phyloP scores from a whole-genome alignment of 2,329 filamentous ascomycete genomes.

The Colletotrichum sublineola region DNA sequence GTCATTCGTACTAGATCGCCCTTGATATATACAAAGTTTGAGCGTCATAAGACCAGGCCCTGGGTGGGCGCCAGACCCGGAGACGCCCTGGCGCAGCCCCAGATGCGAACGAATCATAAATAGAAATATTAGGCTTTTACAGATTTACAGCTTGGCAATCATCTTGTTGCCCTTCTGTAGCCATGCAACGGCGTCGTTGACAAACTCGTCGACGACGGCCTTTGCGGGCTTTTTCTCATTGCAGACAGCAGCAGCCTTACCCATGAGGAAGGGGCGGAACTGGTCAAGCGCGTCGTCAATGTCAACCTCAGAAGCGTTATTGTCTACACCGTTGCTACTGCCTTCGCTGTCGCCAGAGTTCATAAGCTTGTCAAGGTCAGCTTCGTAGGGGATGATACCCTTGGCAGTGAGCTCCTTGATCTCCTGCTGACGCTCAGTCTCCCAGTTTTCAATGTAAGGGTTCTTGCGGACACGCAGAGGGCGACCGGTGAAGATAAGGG shows the following conservation, averaged over 20 bases:
- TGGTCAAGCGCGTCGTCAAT: constrained; percentile 93
- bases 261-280: constrained; percentile 93
- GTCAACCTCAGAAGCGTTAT: constrained; percentile 75
- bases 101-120: constrained; percentile 33
- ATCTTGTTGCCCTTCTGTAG: constrained; percentile 77
- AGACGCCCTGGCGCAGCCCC: constrained; percentile 8
- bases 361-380: constrained; percentile 88
- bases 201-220: constrained; percentile 94
- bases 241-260: constrained; percentile 93
- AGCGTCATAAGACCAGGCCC: constrained; percentile 38
- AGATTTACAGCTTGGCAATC: constrained; percentile 76
- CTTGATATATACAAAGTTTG: constrained; percentile 33
- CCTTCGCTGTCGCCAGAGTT: constrained; percentile 68
- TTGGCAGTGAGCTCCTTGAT: constrained; percentile 92
- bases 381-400: constrained; percentile 93
- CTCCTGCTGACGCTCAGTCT: constrained; percentile 88
- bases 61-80: not conserved
- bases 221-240: constrained; percentile 94
- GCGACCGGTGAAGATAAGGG: constrained; percentile 98
- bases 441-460: constrained; percentile 95
- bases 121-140: constrained; percentile 34
- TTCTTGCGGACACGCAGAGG: constrained; percentile 95
- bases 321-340: constrained; percentile 73
- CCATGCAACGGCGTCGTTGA: constrained; percentile 81
- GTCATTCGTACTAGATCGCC: constrained; percentile 25